phyloP scores from a whole-genome alignment of 2,329 filamentous ascomycete species.

The Exophiala lecanii-corni region DNA sequence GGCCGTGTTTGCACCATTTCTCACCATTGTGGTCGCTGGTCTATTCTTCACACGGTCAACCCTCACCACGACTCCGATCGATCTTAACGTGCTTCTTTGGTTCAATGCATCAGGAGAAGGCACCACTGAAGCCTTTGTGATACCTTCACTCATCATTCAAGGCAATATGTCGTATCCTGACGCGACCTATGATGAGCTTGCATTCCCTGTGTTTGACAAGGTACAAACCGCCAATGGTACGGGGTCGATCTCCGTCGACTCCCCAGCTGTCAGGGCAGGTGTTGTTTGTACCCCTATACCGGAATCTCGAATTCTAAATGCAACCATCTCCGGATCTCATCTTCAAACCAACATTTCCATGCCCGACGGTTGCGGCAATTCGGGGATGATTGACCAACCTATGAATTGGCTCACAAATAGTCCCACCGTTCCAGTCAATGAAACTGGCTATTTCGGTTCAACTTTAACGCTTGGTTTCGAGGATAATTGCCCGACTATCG shows the following conservation, averaged over 20 bases:
- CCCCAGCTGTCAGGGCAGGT: conserved; percentile 16
- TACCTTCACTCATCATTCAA: conserved; percentile 7
- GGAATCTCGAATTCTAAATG: conserved; percentile 12
- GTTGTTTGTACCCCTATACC: conserved; percentile 15
- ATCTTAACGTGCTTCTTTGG: conserved; percentile 27
- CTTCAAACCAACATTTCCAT: conserved; percentile 16
- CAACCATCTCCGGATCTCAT: background rate
- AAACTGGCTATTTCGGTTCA: conserved; percentile 16
- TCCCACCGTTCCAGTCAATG: conserved; percentile 12
- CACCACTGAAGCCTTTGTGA: conserved; percentile 1
- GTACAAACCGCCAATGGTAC: background rate
- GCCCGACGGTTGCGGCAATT: conserved; percentile 18
- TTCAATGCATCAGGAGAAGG: conserved; percentile 14
- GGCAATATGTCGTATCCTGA: conserved; percentile 8
- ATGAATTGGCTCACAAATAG: conserved; percentile 2
- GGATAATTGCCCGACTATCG: conserved; percentile 9
- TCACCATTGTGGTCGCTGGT: conserved; percentile 28
- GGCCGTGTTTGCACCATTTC: conserved; percentile 24
- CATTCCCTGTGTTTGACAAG: conserved; percentile 4
- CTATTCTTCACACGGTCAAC: conserved; percentile 24
- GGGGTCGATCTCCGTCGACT: conserved; percentile 8
- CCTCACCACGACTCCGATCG: conserved; percentile 10
- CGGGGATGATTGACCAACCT: conserved; percentile 5
- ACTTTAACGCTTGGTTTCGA: conserved; percentile 10
- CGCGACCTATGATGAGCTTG: conserved; percentile 7